Evolutionary conservation across 352 stramenopile species (phyloP), one percentile per base, ranked within the genome.

Genomic region (Phytopythium ostracodes): DNA sequence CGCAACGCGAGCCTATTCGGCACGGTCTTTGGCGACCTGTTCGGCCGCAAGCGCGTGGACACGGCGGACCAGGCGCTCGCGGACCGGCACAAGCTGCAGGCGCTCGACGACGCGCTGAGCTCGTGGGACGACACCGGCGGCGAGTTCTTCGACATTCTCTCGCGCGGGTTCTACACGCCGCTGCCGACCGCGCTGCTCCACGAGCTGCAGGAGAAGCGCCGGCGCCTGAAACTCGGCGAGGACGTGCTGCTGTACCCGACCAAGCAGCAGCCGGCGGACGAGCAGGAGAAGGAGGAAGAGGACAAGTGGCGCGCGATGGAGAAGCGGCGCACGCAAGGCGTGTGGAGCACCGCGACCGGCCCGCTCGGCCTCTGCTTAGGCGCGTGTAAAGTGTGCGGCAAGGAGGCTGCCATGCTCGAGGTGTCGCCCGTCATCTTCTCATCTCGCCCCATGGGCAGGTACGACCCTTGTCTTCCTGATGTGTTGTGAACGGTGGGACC

Each of bases 91-190:
- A 64, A 86, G 29, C 55, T 70, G 1, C 69, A 87, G n/a, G 35
- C 65, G 27, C 67, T 65, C 9, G 60, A 65, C 35, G 47, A 43
- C 25, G 47, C 52, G 22, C 56, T 40, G n/a, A 65, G 75, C 63
- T 81, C 80, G 18, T 94, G 84, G 84, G 84, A 92, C 56, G 84
- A 94, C 53, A 56, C 91, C 0, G 72, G 69, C 53, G 76, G 81
- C 49, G 75, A 76, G 17, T 81, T 72, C 11, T 73, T 75, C 35
- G 82, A 94, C 67, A 68, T 88, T 22, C 73, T 84, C 62, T 87
- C 75, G 33, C 68, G 76, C 42, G 85, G 81, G 31, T 91, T 92
- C 65, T 91, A 86, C 66, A 77, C 80, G 36, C 76, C 76, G 33
- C 58, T 89, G 18, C 66, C 79, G 24, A 72, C 73, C 40, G 65